Evolutionary conservation across 2,329 filamentous ascomycete species (phyloP), one percentile per base, ranked within the genome.

Genomic region (Gaeumannomyces sp.): DNA sequence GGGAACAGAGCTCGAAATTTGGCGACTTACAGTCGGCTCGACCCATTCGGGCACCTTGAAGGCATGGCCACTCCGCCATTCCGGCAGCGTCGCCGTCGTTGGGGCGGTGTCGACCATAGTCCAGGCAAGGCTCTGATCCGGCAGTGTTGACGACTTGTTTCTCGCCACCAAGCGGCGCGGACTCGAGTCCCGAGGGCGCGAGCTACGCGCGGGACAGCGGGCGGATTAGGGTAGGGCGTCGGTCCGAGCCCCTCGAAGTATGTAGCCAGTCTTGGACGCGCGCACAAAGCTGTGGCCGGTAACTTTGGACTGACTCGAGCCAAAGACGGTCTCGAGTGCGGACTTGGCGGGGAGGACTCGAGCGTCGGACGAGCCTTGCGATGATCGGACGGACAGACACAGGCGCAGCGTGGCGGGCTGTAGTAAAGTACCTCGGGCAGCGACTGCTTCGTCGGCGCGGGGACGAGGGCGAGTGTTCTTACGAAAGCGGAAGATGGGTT

Each of bases 41-140:
- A 75, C 70, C 71, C 73, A 75, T 64, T 74, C 73, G 16, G 73
- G 73, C 68, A 74, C 71, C 57, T 72, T 71, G 56, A 67, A 69
- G 62, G 66, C 67, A 56, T 68, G 66, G 35, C 56, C 59, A 56
- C 59, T 62, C n/a, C 53, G 65, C 65, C 65, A 66, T 64, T 61
- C 35, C 14, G 62, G 61, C 29, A 29, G n/a, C 14, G 38, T 8
- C 61, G 29, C 14, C 25, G 45, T 14, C 45, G 25, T 33, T 10
- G 38, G 25, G 2, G 8, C 35, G 16, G 22, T 7, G 22, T 62
- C 45, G 22, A 45, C 29, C 61, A 62, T 62, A 19, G 13, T 11
- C 19, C 45, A 25, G 45, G 22, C 22, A n/a, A 25, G 45, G 7
- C 45, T n/a, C 22, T n/a, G 45, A 25, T 11, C 4, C 4, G 45